phyloP scores from a whole-genome alignment of 2,329 filamentous ascomycete genomes.

The Raffaelea arxii region DNA sequence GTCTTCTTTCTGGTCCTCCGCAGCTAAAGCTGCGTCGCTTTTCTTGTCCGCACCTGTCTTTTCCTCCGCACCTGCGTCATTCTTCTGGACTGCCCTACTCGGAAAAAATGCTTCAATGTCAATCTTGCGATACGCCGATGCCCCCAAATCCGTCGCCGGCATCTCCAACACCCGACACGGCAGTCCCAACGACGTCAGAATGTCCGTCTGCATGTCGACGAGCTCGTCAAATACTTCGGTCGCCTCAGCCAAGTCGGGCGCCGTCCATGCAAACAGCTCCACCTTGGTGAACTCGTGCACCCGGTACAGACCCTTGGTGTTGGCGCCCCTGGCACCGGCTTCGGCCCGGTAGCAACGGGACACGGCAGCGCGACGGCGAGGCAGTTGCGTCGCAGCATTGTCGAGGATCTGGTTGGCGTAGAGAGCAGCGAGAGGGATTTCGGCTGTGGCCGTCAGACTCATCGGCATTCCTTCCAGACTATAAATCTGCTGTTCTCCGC shows the following conservation, averaged over 20 bases:
- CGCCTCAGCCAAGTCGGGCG: conserved; percentile 40
- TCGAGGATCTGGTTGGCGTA: conserved; percentile 64
- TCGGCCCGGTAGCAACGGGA: conserved; percentile 95
- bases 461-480: conserved; percentile 63
- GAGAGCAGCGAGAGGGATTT: conserved; percentile 90
- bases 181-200: conserved; percentile 66
- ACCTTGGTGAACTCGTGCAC: conserved; percentile 99
- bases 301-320: conserved; percentile 90
- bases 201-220: conserved; percentile 75
- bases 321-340: conserved; percentile 78
- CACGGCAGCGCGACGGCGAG: conserved; percentile 69
- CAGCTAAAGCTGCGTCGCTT: not conserved
- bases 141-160: conserved; percentile 81
- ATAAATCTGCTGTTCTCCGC: conserved; percentile 91
- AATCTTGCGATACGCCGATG: conserved; percentile 74
- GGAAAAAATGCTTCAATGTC: conserved; percentile 96
- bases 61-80: no score
- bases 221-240: conserved; percentile 71
- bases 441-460: conserved; percentile 77
- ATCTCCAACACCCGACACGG: conserved; percentile 88
- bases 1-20: conserved; percentile 17
- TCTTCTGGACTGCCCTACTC: no score
- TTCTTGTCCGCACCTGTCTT: no score
- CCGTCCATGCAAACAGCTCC: conserved; percentile 90
- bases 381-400: conserved; percentile 55